Percentiles rank a stretch among this genome's conserved stretches.
Evolutionary conservation across 179 eudicot genomes (phyloP).

Genomic region (Beta macrorhiza): DNA sequence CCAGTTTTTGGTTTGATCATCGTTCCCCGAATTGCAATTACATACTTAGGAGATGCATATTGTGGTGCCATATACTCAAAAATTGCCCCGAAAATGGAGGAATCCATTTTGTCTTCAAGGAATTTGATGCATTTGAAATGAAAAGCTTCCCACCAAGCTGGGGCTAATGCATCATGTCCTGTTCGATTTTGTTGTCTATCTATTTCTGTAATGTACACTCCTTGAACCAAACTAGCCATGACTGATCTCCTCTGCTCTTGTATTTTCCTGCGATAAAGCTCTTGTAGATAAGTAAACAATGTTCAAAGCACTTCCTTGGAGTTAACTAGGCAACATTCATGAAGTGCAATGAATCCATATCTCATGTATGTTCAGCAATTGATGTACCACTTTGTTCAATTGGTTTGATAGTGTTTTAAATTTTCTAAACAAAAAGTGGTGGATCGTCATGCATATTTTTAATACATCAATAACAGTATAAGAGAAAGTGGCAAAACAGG

Average conservation of each 20-base stretch:
- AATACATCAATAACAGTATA: too few relatives aligned
- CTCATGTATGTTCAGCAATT: too few relatives aligned
- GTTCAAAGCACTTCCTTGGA: too few relatives aligned
- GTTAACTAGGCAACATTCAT: too few relatives aligned
- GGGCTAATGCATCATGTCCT: conserved; percentile 51
- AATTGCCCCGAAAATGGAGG: conserved; percentile 66
- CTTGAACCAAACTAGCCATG: conserved; percentile 73
- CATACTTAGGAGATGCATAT: conserved; percentile 37
- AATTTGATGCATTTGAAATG: conserved; percentile 39
- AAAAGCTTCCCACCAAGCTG: conserved; percentile 73
- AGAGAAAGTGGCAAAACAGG: too few relatives aligned
- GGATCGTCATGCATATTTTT: too few relatives aligned
- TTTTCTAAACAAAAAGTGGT: too few relatives aligned
- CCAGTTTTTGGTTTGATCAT: conserved; percentile 56
- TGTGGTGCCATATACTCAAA: conserved; percentile 39
- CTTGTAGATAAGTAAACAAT: too few relatives aligned
- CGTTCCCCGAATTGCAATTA: conserved; percentile 76
- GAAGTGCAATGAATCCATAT: too few relatives aligned
- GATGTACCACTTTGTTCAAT: too few relatives aligned
- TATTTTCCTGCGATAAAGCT: conserved; percentile 47
- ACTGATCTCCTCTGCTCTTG: conserved; percentile 53
- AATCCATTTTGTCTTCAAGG: conserved; percentile 45
- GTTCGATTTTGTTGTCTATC: conserved; percentile 61
- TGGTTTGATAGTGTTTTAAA: too few relatives aligned
- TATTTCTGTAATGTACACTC: conserved; percentile 66